These are phyloP conservation scores for Rhypophila decipiens DNA, from an alignment of 495 filamentous ascomycete genomes.

Conservation along the genomic window DNA sequence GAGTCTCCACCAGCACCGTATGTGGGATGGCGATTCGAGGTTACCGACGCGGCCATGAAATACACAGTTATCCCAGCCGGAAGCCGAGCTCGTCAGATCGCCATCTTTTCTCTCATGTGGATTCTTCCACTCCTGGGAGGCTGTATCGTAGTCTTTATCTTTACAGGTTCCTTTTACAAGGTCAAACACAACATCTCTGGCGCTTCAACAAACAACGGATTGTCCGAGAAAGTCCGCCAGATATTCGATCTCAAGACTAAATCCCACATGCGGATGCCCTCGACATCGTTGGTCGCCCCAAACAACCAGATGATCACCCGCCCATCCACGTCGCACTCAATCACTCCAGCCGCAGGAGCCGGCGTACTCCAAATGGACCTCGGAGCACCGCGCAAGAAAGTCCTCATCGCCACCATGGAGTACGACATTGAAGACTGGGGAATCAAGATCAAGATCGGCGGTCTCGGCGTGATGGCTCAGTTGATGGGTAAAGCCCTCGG, in stretches of 20 bases:
- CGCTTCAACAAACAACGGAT: slow-evolving; percentile 44
- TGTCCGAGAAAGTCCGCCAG: no score
- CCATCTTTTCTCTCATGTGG: slow-evolving; percentile 48
- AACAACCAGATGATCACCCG: no score
- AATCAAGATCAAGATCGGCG: slow-evolving; percentile 65
- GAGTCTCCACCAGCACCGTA: slow-evolving; percentile 47
- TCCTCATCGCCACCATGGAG: slow-evolving; percentile 62
- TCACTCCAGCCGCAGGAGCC: neutral
- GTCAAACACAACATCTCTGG: slow-evolving; percentile 55
- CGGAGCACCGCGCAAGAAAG: slow-evolving; percentile 25
- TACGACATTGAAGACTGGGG: slow-evolving; percentile 66
- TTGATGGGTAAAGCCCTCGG: slow-evolving; percentile 63
- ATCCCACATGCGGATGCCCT: neutral
- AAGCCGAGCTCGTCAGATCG: slow-evolving; percentile 46
- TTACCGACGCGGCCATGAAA: slow-evolving; percentile 46
- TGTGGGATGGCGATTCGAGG: slow-evolving; percentile 47
- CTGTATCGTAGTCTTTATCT: slow-evolving; percentile 45
- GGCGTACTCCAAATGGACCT: neutral
- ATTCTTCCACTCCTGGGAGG: slow-evolving; percentile 47
- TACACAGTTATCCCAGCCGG: slow-evolving; percentile 48
- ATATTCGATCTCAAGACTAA: neutral
- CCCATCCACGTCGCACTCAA: no score
- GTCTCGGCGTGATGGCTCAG: slow-evolving; percentile 62
- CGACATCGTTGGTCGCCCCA: neutral
- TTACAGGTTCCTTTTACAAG: slow-evolving; percentile 54